phyloP scores from a whole-genome alignment of 352 stramenopile species.

The Thalassiosira hispida region DNA sequence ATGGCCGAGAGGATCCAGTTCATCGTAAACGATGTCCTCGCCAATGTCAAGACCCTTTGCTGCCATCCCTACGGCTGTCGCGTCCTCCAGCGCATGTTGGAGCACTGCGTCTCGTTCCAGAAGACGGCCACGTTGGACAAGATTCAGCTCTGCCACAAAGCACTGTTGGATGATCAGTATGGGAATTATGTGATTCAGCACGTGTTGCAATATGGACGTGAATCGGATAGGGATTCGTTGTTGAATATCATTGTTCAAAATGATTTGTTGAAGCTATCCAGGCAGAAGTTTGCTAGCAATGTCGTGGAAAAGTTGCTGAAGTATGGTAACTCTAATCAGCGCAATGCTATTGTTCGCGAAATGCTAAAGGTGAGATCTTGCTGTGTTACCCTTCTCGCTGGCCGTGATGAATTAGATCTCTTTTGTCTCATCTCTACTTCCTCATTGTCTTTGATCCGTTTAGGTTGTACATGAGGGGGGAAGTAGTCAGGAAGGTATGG shows the following conservation, averaged over 20 bases:
- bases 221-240: conserved; percentile 75
- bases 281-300: conserved; percentile 83
- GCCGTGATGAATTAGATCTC: conserved; percentile 1
- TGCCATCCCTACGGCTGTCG: conserved; percentile 98
- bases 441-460: not conserved
- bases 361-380: conserved; percentile 74
- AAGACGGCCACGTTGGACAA: conserved; percentile 93
- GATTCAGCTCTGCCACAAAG: conserved; percentile 83
- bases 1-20: conserved; percentile 94
- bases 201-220: conserved; percentile 93
- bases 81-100: conserved; percentile 97
- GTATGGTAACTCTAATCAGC: conserved; percentile 71
- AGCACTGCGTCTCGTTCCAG: conserved; percentile 90
- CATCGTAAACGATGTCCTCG: conserved; percentile 94
- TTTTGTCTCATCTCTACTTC: conserved; percentile 12
- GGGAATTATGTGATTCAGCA: conserved; percentile 99
- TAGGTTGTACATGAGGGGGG: conserved; percentile 48
- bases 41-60: conserved; percentile 90
- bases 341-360: conserved; percentile 73
- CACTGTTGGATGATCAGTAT: conserved; percentile 94
- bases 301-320: conserved; percentile 83
- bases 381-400: conserved; percentile 1
- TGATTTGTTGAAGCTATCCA: conserved; percentile 74
- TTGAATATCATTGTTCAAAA: conserved; percentile 75
- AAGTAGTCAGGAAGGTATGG: conserved; percentile 36